Conservation (phyloP, 2,329 filamentous ascomycete genomes). For the Cladophialophora immunda region DNA sequence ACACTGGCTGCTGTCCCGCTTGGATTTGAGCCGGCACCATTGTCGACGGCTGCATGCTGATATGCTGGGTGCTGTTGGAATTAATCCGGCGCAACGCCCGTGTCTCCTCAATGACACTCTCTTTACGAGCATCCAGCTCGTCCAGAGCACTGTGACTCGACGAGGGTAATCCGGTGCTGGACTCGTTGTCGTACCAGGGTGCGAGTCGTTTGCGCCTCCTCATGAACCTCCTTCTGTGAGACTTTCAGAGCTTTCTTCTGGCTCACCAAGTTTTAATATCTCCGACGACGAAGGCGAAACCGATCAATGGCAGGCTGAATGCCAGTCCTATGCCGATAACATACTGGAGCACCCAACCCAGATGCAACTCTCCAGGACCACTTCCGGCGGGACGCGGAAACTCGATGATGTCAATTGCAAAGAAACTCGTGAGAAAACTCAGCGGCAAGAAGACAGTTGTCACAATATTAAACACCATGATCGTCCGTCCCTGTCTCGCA, state of each 20-base stretch:
- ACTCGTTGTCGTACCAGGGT: neutral
- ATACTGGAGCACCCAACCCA: slow-evolving; percentile 63
- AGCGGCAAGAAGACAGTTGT: slow-evolving; percentile 66
- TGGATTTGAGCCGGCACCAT: neutral
- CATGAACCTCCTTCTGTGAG: neutral
- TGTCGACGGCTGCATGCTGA: slow-evolving; percentile 7
- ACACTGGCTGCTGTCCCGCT: slow-evolving; percentile 15
- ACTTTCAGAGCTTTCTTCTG: neutral
- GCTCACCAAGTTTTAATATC: slow-evolving; percentile 24
- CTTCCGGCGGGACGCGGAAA: slow-evolving; percentile 49
- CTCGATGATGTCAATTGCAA: slow-evolving; percentile 63
- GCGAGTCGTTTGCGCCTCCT: neutral
- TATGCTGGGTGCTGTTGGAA: neutral
- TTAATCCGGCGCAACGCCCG: neutral
- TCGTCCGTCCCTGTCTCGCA: slow-evolving; percentile 64
- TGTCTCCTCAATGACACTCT: neutral
- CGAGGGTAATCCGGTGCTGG: neutral
- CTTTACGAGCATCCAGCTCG: neutral
- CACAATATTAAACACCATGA: slow-evolving; percentile 68
- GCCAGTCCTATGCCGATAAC: slow-evolving; percentile 65
- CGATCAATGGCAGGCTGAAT: slow-evolving; percentile 58
- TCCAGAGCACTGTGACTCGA: neutral
- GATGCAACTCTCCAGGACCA: slow-evolving; percentile 49
- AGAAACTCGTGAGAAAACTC: slow-evolving; percentile 64
- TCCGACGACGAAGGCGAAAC: slow-evolving; percentile 30